Evolutionary conservation across 2,329 filamentous ascomycete species (phyloP), one percentile per base, ranked within the genome.

Genomic region (Chrysoporthe deuterocubensis): DNA sequence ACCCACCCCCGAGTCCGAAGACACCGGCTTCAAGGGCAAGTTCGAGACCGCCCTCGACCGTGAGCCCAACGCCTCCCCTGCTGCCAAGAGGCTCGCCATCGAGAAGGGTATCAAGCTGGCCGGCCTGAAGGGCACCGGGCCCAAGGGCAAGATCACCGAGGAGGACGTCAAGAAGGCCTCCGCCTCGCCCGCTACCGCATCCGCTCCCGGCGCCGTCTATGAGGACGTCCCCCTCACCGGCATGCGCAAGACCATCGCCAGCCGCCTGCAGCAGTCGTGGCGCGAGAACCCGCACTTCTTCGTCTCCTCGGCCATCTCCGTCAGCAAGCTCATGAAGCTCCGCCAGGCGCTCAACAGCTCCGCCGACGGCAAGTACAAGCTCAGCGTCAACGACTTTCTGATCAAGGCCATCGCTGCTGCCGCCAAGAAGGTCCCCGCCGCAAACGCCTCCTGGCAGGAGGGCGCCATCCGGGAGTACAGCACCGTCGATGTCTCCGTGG

Each of bases 341-440:
- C 94, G 96, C 76, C 89, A 93, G 82, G 94, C 95, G 68, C 89
- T 99, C 73, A 99, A 99, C 84, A 88, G 89, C 78, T 90, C 92
- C 14, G 85, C 93, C 60, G 91, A 97, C 71, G 96, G 95, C 83
- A 90, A 94, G 82, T 99, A 97, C 89, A 99, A 97, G 89, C 92
- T 99, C 69, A 97, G 94, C n/a, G 93, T 99, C 83, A 99, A 99
- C 83, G 96, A 99, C 83, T 97, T 99, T 87, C 87, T 99, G 71
- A 93, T 99, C 87, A 99, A 99, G 89, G 96, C 95, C 74, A 92
- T 95, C 68, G 92, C 89, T 69, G 85, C 92, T 71, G 96, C 96
- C 71, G 93, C 91, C 79, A 91, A 91, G 84, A 97, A 97, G 88
- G 94, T 98, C 61, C 96, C 96, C 69, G 88, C 92, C 72, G 96